Evolutionary conservation across 495 filamentous ascomycete genomes (phyloP), one percentile per base, ranked within the genome.

Genomic region (Hypoxylon lenormandii): DNA sequence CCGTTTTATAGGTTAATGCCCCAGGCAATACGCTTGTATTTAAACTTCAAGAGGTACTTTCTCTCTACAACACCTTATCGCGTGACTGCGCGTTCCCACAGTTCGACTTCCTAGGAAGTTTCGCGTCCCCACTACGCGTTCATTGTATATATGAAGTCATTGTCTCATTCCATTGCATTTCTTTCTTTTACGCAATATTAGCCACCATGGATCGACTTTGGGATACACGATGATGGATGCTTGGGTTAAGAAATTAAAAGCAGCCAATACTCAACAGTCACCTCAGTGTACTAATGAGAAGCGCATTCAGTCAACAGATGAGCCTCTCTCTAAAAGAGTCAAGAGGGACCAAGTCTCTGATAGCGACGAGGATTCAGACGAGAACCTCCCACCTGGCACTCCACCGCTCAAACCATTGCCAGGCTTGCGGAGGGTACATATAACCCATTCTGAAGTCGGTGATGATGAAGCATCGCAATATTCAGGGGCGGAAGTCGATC

Each of bases 251-350:
- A 66, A 36, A 42, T 40, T 16, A 26, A 64, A 48, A 19, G 13
- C 60, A 28, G 21, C 43, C 12, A 37, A 28, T 46, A 7, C 52
- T 51, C 56, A 37, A 18, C 51, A 38, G 45, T 19, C 37, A 16
- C 42, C 57, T 16, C 22, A 46, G 12, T 40, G n/a, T n/a, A n/a
- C 42, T n/a, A 49, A 67, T 30, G 15, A 45, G 7, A 64, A 52
- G 26, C 33, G 28, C 46, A 12, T 23, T 40, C 42, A 7, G 12
- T n/a, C 8, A 22, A 45, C 30, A 26, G 46, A 64, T 11, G 69
- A 76, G 23, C 78, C 72, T 23, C 74, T 79, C 1, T 52, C 50
- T 10, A 83, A 83, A 67, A 79, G 71, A 23, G 33, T 58, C 5
- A 78, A 80, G 16, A 55, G 66, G 11, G 74, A 74, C 11, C 69